Conservation (phyloP, 805 yeast genomes). For the Schizosaccharomyces lindneri region DNA sequence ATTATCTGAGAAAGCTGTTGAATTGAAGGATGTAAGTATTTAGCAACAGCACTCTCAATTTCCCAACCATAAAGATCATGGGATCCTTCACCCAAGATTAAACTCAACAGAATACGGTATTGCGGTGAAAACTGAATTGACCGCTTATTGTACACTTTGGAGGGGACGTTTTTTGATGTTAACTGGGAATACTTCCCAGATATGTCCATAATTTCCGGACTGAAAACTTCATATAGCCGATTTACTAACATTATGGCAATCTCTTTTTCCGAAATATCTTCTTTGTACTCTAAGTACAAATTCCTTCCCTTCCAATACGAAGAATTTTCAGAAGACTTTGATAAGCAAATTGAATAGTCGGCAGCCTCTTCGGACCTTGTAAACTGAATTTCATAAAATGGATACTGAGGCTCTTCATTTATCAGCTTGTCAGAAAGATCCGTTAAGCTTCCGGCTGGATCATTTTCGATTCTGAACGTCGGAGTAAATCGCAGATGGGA, state of each 20-base stretch:
- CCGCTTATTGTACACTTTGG: neutral
- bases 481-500: neutral
- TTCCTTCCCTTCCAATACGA: neutral
- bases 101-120: constrained; percentile 5
- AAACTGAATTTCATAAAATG: neutral
- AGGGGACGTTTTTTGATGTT: neutral
- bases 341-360: neutral
- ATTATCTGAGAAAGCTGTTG: constrained; percentile 27
- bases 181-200: neutral
- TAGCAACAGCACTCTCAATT: constrained; percentile 27
- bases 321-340: neutral
- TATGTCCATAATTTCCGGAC: neutral
- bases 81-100: constrained; percentile 37
- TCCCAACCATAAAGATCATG: constrained; percentile 53
- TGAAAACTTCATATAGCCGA: neutral
- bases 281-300: too few relatives aligned
- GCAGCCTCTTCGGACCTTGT: neutral
- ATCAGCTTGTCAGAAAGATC: neutral
- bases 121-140: neutral
- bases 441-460: neutral
- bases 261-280: too few relatives aligned
- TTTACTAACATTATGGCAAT: neutral
- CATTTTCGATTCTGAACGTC: neutral
- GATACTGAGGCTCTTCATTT: neutral
- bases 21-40: constrained; percentile 31